Evolutionary conservation across 768 basidiomycete genomes (phyloP).

Genomic region (Kwoniella bestiolae): DNA sequence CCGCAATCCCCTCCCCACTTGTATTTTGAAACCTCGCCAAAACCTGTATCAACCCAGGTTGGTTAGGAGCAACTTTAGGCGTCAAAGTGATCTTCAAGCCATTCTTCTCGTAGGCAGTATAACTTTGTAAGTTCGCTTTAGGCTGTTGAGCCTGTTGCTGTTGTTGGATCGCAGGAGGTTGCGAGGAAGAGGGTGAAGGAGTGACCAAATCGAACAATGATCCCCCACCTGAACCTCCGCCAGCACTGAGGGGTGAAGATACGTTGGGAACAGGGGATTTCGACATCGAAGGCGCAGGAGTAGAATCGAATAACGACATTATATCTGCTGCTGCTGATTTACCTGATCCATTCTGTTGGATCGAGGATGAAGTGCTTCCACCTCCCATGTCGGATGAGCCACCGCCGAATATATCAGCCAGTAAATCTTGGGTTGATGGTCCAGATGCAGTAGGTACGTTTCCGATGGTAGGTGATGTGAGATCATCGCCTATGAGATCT

Average conservation of each 20-base stretch:
- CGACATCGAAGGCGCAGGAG: slow-evolving; percentile 54
- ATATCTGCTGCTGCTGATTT: slow-evolving; percentile 80
- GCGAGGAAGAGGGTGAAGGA: slow-evolving; percentile 35
- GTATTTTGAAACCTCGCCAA: slow-evolving; percentile 80
- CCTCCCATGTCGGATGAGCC: slow-evolving; percentile 47
- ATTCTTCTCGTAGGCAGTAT: slow-evolving; percentile 90
- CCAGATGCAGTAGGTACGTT: slow-evolving; percentile 59
- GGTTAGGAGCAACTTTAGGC: slow-evolving; percentile 76
- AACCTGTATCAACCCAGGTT: slow-evolving; percentile 89
- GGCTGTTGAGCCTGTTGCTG: slow-evolving; percentile 63
- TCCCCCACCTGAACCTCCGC: slow-evolving; percentile 28
- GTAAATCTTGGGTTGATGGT: slow-evolving; percentile 73
- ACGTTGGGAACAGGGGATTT: slow-evolving; percentile 44
- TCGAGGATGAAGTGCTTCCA: slow-evolving; percentile 49
- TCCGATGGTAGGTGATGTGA: slow-evolving; percentile 57
- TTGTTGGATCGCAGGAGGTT: slow-evolving; percentile 60
- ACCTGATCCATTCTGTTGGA: slow-evolving; percentile 57
- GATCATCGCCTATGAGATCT: slow-evolving; percentile 84
- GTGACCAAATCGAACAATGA: slow-evolving; percentile 49
- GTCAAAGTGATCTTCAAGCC: slow-evolving; percentile 85
- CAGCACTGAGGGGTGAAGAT: slow-evolving; percentile 22
- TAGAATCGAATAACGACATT: slow-evolving; percentile 78
- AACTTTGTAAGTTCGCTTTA: slow-evolving; percentile 68
- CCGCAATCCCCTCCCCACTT: slow-evolving; percentile 63
- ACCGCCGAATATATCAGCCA: slow-evolving; percentile 87